phyloP scores from a whole-genome alignment of 345 rosid genomes.

The Syzygium aqueum region DNA sequence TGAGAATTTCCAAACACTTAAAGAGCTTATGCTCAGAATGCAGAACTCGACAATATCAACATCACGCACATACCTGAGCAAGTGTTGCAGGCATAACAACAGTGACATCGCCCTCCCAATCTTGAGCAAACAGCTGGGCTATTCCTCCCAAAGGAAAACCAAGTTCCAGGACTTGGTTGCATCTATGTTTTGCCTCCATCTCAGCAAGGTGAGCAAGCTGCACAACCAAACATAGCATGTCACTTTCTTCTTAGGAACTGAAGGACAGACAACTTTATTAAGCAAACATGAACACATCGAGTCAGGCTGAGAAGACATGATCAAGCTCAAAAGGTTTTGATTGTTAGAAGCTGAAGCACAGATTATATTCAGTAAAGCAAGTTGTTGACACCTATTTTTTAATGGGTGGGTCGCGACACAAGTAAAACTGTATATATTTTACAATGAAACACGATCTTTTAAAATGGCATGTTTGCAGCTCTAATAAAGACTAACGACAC shows the following conservation, averaged over 20 bases:
- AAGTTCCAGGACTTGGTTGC: slow-evolving; percentile 74
- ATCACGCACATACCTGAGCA: slow-evolving; percentile 55
- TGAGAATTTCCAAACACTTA: background rate
- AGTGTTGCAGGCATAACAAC: slow-evolving; percentile 97
- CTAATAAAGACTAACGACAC: background rate
- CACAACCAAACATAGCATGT: background rate
- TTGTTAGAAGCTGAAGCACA: background rate
- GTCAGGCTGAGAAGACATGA: background rate
- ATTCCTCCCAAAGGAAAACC: slow-evolving; percentile 94
- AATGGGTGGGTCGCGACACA: no score
- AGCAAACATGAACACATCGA: background rate
- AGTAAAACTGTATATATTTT: background rate
- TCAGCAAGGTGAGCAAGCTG: slow-evolving; percentile 90
- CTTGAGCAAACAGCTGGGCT: slow-evolving; percentile 92
- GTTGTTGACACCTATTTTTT: no score
- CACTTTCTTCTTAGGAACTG: background rate
- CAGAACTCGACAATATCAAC: background rate
- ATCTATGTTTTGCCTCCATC: slow-evolving; percentile 97
- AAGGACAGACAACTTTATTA: background rate
- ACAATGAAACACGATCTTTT: background rate
- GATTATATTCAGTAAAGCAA: background rate
- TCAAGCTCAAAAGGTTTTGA: background rate
- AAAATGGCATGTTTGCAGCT: background rate
- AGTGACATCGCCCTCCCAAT: slow-evolving; percentile 99
- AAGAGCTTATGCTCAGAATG: background rate